Base-by-base conservation (phyloP, 805 yeast species). In the Metschnikowia corniflorae region DNA sequence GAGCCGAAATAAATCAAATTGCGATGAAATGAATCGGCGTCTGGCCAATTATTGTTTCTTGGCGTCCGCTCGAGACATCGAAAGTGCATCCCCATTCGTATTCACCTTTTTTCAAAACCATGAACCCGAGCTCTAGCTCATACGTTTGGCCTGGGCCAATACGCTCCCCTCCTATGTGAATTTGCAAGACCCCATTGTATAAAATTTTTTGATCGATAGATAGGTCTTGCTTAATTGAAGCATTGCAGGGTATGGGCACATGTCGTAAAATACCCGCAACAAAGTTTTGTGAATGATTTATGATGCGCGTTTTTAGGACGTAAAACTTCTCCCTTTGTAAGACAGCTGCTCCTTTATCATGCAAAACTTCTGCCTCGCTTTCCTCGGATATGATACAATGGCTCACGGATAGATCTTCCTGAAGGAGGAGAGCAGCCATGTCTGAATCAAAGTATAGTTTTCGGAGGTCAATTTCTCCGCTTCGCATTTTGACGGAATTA, bases 31-130 rank as follows among this genome's bases (percentile, higher is more conserved):
- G 53, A n/a, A 62, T 46, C 2, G 71, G 65, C 25, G 63, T 66
- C 35, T 64, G 44, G 16, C 57, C 52, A 13, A 54, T 50, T 1
- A 52, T 42, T 29, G 54, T 51, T 22, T 41, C 30, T 20, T 26
- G 42, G 10, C 50, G 43, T 16, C 46, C 50, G 34, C 46, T 44
- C 12, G 53, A 26, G 0, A 48, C 42, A 29, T 68, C 71, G 29
- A 68, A 49, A 1, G 66, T 42, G 7, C 60, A 40, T 1, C 89
- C 86, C 82, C 95, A 81, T 55, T 86, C 93, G 54, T 81, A 88
- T 31, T 77, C 81, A 2, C 97, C 97, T 29, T 71, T 70, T 37
- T 84, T 89, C 25, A 89, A 61, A 4, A 86, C 74, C 14, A 81
- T 71, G 32, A 81, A 73, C 6, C 86, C 77, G 26, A 83, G 54